A percentile compares a stretch with the other conserved stretches of the same genome.
phyloP scores from a whole-genome alignment of 2,329 filamentous ascomycete genomes.

The Tolypocladium inflatum region DNA sequence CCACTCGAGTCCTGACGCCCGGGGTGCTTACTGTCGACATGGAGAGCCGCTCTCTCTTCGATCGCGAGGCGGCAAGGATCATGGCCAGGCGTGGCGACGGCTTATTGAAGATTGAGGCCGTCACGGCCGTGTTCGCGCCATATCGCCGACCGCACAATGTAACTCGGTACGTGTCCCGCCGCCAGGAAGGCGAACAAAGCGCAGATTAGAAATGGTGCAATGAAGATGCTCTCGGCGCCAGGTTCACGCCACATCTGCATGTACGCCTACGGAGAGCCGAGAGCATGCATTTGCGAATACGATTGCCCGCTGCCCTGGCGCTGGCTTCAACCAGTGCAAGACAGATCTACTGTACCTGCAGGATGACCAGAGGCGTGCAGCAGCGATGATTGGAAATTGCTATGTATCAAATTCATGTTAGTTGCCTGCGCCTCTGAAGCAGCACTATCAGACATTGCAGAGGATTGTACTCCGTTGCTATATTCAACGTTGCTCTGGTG shows the following conservation, averaged over 20 bases:
- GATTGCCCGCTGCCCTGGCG: too few species aligned
- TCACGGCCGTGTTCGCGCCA: neutral
- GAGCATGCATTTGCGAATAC: neutral
- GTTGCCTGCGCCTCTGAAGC: too few species aligned
- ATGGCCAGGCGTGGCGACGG: neutral
- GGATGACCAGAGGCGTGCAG: too few species aligned
- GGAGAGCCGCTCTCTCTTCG: neutral
- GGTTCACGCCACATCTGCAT: neutral
- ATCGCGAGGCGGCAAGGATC: neutral
- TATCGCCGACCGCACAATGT: neutral
- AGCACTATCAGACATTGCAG: too few species aligned
- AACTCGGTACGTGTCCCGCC: neutral
- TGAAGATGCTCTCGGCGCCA: neutral
- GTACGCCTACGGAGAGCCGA: neutral
- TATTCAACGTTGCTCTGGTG: too few species aligned
- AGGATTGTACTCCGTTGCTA: too few species aligned
- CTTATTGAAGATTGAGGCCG: neutral
- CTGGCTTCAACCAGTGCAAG: too few species aligned
- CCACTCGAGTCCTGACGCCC: neutral
- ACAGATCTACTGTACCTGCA: too few species aligned
- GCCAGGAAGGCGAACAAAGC: neutral
- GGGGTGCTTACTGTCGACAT: neutral
- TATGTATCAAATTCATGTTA: too few species aligned
- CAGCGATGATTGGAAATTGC: too few species aligned
- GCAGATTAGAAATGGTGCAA: neutral